Base-by-base conservation (phyloP, 495 filamentous ascomycete species). In the Penicillium nucicola region DNA sequence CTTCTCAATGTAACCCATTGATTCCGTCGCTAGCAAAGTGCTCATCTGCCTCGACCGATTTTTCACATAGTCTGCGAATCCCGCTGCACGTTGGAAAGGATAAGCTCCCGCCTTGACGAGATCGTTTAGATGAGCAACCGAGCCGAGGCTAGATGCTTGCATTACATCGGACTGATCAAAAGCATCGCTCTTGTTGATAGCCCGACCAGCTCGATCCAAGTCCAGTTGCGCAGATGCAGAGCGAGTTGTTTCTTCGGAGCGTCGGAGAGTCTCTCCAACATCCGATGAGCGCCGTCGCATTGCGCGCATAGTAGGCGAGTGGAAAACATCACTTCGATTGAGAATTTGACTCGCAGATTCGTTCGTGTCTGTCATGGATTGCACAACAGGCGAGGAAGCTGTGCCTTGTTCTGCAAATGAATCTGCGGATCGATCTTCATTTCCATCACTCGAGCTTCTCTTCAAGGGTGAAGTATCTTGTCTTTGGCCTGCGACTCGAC, bases 1-100 rank as follows among this genome's bases (percentile, higher is more conserved):
- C 62, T 96, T 96, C 58, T 95, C 92, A 23, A 96, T 84, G 64
- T 98, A 98, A 14, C 90, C 90, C 89, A 96, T 97, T 2, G 93
- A 95, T 61, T 97, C 91, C 2, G 87, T 89, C 25, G 95, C 90
- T 18, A 98, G 64, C 20, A 97, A 75, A 48, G 73, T 89, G 50
- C 90, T 92, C 85, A 97, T 91, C 33, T 84, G 81, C 48, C 86
- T 87, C 20, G 83, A 85, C 13, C 85, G 82, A 47, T 77, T 84
- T 60, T 85, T 87, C 58, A 97, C 71, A 64, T 88, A 96, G 14
- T 84, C 89, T 18, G 92, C 90, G 68, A 96, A 80, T 4, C 86
- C 85, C 19, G 88, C 87, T 12, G 92, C 92, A 46, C 88, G 84
- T 67, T 96, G 90, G 17, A 97, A 72, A 5, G 92, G 92, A 64